These are phyloP conservation scores for Penicillium corylophilum DNA, from an alignment of 2,329 filamentous ascomycete species.

Conservation along the genomic window DNA sequence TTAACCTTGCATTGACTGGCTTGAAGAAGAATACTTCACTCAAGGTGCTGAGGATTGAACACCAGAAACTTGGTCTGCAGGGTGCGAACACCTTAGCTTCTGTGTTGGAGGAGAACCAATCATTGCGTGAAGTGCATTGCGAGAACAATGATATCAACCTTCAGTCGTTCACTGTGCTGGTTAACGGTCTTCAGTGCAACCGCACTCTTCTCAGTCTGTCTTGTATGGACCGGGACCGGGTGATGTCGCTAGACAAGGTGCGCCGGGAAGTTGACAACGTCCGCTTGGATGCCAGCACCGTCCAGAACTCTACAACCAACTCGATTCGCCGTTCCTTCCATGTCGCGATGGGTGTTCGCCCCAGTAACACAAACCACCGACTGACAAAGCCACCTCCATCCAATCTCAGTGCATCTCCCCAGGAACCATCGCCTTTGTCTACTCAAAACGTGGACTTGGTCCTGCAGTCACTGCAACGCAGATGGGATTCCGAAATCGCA, in stretches of 20 bases:
- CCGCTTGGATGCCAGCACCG: conserved; percentile 39
- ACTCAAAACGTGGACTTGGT: conserved; percentile 43
- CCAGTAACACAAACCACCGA: conserved; percentile 31
- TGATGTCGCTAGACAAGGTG: conserved; percentile 60
- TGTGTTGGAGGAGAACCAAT: conserved; percentile 64
- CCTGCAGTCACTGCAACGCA: conserved; percentile 42
- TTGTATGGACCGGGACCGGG: conserved; percentile 61
- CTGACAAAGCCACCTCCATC: conserved; percentile 32
- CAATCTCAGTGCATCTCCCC: conserved; percentile 17
- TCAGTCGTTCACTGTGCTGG: conserved; percentile 67
- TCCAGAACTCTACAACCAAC: conserved; percentile 33
- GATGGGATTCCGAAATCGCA: conserved; percentile 47
- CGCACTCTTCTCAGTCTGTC: conserved; percentile 62
- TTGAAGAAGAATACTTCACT: conserved; percentile 64
- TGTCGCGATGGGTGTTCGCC: conserved; percentile 38
- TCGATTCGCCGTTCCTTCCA: conserved; percentile 47
- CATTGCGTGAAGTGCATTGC: conserved; percentile 65
- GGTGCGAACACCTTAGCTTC: conserved; percentile 69
- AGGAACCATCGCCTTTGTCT: conserved; percentile 26
- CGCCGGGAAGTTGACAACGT: conserved; percentile 57
- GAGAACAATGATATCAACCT: conserved; percentile 71
- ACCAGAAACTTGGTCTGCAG: conserved; percentile 67
- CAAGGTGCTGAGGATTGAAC: conserved; percentile 62
- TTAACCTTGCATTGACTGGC: conserved; percentile 65
- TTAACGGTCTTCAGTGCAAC: conserved; percentile 68